These are phyloP conservation scores for Heliocybe sulcata DNA, from an alignment of 1,284 basidiomycete genomes.

Conservation along the genomic window DNA sequence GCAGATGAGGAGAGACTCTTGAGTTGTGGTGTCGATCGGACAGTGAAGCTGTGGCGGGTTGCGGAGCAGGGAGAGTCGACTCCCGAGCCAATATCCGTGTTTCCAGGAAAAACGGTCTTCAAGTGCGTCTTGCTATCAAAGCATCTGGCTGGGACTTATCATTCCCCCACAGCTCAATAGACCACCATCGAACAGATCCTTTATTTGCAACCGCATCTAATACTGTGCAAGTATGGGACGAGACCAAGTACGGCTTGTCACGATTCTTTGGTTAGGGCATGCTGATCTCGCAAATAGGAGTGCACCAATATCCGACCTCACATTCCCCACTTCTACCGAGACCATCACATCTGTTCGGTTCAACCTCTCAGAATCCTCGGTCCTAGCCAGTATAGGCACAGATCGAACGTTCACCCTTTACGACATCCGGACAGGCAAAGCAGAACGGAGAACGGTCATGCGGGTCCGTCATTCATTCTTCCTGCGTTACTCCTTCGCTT, in stretches of 20 bases:
- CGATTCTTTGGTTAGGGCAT: no score
- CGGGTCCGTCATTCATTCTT: slow-evolving; percentile 42
- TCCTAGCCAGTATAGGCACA: slow-evolving; percentile 89
- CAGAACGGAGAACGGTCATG: slow-evolving; percentile 88
- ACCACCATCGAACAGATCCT: slow-evolving; percentile 85
- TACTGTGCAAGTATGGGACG: slow-evolving; percentile 96
- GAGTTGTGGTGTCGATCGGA: slow-evolving; percentile 89
- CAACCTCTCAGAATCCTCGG: slow-evolving; percentile 90
- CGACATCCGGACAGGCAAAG: slow-evolving; percentile 93
- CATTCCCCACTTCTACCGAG: slow-evolving; percentile 80
- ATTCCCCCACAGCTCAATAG: slow-evolving; percentile 63
- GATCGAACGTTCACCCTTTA: slow-evolving; percentile 96
- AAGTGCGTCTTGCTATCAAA: slow-evolving; percentile 45
- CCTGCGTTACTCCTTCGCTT: slow-evolving; percentile 3
- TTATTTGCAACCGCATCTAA: slow-evolving; percentile 94
- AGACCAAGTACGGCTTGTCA: slow-evolving; percentile 62
- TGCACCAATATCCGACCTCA: slow-evolving; percentile 74
- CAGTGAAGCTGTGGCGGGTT: slow-evolving; percentile 81
- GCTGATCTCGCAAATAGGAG: slow-evolving; percentile 41
- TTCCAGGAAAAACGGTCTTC: slow-evolving; percentile 80
- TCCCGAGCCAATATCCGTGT: slow-evolving; percentile 64
- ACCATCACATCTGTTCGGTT: slow-evolving; percentile 86
- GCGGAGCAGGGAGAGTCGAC: slow-evolving; percentile 19
- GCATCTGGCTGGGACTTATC: slow-evolving; percentile 4
- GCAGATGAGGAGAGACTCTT: slow-evolving; percentile 66